Percentiles rank a stretch among this genome's conserved stretches.
phyloP scores from a whole-genome alignment of 1,284 basidiomycete species.

The Stygiomarasmius scandens region DNA sequence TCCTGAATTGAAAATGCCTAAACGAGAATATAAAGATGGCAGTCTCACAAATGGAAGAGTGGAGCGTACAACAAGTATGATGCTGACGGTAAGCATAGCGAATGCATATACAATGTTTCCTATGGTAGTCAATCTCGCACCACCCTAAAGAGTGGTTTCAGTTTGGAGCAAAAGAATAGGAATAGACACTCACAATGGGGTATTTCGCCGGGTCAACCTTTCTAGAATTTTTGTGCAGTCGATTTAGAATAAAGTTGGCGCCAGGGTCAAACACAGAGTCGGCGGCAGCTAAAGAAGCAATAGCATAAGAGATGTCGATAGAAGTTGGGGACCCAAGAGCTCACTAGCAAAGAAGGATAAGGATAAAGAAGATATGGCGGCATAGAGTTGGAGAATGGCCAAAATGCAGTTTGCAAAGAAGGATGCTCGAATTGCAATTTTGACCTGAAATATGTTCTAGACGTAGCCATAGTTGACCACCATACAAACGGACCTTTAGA shows the following conservation, averaged over 20 bases:
- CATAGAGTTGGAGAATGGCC: constrained; percentile 81
- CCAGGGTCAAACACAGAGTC: constrained; percentile 93
- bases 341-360: constrained; percentile 82
- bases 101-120: constrained; percentile 82
- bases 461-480: background rate
- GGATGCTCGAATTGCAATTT: constrained; percentile 87
- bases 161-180: background rate
- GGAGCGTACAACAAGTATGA: constrained; percentile 79
- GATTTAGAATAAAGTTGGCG: constrained; percentile 85
- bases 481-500: background rate
- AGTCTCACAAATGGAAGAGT: background rate
- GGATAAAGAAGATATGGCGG: constrained; percentile 85
- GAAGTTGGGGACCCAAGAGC: background rate
- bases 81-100: constrained; percentile 56
- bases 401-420: constrained; percentile 76
- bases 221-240: constrained; percentile 76
- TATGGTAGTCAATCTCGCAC: constrained; percentile 87
- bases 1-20: constrained; percentile 57
- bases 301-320: background rate
- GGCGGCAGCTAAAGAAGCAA: constrained; percentile 53
- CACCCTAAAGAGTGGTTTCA: constrained; percentile 46
- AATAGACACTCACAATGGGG: constrained; percentile 56
- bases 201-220: constrained; percentile 83
- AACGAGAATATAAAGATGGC: background rate
- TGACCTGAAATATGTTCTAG: constrained; percentile 55